A percentile compares a stretch with the other conserved stretches of the same genome.
phyloP scores from a whole-genome alignment of 331 rosid species.

The Acacia pycnantha region DNA sequence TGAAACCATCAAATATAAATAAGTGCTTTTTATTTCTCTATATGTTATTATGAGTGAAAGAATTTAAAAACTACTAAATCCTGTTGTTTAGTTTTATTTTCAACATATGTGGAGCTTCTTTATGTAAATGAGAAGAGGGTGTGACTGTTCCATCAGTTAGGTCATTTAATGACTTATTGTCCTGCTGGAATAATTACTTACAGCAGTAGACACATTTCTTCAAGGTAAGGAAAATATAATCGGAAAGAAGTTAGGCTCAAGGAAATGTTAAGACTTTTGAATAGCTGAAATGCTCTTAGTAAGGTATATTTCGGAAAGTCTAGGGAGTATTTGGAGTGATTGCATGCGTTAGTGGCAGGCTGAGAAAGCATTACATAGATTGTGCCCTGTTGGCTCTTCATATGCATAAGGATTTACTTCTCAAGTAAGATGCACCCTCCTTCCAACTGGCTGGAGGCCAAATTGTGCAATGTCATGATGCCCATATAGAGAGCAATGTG shows the following conservation, averaged over 20 bases:
- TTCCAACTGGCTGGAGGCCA: conserved; percentile 1
- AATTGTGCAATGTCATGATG: neutral
- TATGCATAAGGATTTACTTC: neutral
- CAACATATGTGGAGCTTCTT: conserved; percentile 26
- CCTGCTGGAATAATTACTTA: neutral
- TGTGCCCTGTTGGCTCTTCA: neutral
- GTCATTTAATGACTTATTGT: neutral
- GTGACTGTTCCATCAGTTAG: neutral
- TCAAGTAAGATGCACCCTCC: neutral
- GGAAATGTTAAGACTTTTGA: conserved; percentile 3
- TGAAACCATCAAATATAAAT: conserved; percentile 33
- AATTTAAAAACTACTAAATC: conserved; percentile 26
- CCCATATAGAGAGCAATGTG: conserved; percentile 1
- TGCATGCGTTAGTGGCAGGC: neutral
- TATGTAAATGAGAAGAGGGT: conserved; percentile 19
- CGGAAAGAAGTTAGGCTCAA: neutral
- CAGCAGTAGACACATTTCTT: neutral
- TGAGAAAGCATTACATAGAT: conserved; percentile 4
- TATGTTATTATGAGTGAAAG: conserved; percentile 24
- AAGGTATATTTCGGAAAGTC: neutral
- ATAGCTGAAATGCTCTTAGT: conserved; percentile 2
- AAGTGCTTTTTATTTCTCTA: conserved; percentile 31
- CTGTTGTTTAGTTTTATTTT: conserved; percentile 10
- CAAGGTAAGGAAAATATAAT: neutral
- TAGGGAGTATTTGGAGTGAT: conserved; percentile 8